Conservation (phyloP, 371 early-diverging fungal genomes). For the Cokeromyces recurvatus region DNA sequence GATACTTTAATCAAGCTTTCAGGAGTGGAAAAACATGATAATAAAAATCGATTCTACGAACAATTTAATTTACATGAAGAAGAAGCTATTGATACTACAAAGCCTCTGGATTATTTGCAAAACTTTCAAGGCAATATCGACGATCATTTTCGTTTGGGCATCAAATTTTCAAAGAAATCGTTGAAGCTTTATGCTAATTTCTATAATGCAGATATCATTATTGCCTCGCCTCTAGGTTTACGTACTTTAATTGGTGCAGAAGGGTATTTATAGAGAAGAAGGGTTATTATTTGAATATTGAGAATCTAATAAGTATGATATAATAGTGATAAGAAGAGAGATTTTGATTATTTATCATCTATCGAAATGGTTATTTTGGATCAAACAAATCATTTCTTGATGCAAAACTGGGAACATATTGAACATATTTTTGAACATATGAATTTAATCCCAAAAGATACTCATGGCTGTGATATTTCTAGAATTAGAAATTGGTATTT, state of each 20-base stretch:
- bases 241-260: slow-evolving; percentile 80
- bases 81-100: slow-evolving; percentile 55
- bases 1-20: slow-evolving; percentile 70
- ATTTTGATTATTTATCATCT: slow-evolving; percentile 91
- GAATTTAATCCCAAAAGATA: slow-evolving; percentile 82
- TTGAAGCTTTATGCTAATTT: slow-evolving; percentile 86
- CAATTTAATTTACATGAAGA: slow-evolving; percentile 64
- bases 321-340: slow-evolving; percentile 72
- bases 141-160: slow-evolving; percentile 92
- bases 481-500: slow-evolving; percentile 83
- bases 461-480: slow-evolving; percentile 93
- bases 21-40: slow-evolving; percentile 77
- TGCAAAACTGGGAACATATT: slow-evolving; percentile 99
- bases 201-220: slow-evolving; percentile 86
- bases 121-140: slow-evolving; percentile 94
- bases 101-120: slow-evolving; percentile 77
- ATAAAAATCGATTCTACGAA: slow-evolving; percentile 74
- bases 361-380: slow-evolving; percentile 89
- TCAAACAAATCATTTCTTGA: slow-evolving; percentile 79
- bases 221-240: slow-evolving; percentile 92
- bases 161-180: slow-evolving; percentile 82
- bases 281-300: not conserved
- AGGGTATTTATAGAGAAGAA: slow-evolving; percentile 37
- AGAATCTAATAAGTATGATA: too few species aligned
- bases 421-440: slow-evolving; percentile 76